Evolutionary conservation across 2,329 filamentous ascomycete genomes (phyloP).

Genomic region (Torrubiella hemipterigena): DNA sequence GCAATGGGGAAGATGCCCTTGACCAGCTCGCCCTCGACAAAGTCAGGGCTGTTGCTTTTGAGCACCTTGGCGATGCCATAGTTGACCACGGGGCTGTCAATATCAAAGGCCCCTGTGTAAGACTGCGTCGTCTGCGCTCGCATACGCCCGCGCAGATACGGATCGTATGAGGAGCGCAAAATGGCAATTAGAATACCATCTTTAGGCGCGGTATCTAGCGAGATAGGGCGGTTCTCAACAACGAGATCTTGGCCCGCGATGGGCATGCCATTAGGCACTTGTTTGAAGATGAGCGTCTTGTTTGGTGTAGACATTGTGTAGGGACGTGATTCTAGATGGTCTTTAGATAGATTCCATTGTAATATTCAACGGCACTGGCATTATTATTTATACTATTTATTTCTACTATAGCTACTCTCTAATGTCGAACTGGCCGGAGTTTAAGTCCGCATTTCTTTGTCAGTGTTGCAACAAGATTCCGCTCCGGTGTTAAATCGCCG

Average conservation of each 20-base stretch:
- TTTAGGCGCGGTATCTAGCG: constrained; percentile 47
- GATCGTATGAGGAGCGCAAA: constrained; percentile 68
- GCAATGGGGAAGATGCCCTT: constrained; percentile 45
- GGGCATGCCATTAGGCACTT: constrained; percentile 53
- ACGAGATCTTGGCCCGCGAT: constrained; percentile 58
- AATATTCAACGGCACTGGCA: no score
- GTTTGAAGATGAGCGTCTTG: constrained; percentile 66
- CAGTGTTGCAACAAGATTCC: no score
- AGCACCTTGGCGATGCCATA: constrained; percentile 54
- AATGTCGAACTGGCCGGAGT: no score
- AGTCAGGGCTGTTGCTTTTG: constrained; percentile 52
- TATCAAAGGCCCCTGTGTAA: constrained; percentile 37
- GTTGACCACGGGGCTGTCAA: constrained; percentile 54
- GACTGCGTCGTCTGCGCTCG: constrained; percentile 51
- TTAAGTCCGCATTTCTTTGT: no score
- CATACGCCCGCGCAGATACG: constrained; percentile 76
- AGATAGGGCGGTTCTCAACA: constrained; percentile 55
- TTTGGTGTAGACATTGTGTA: no score
- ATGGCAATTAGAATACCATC: constrained; percentile 59
- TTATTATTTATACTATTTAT: no score
- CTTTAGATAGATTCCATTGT: no score
- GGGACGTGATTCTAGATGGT: no score
- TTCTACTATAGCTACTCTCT: no score
- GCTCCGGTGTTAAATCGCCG: no score
- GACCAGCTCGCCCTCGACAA: constrained; percentile 56